A percentile compares a stretch with the other conserved stretches of the same genome.
phyloP scores from a whole-genome alignment of 1,139 yeast genomes.

The Scheffersomyces stambukii region DNA sequence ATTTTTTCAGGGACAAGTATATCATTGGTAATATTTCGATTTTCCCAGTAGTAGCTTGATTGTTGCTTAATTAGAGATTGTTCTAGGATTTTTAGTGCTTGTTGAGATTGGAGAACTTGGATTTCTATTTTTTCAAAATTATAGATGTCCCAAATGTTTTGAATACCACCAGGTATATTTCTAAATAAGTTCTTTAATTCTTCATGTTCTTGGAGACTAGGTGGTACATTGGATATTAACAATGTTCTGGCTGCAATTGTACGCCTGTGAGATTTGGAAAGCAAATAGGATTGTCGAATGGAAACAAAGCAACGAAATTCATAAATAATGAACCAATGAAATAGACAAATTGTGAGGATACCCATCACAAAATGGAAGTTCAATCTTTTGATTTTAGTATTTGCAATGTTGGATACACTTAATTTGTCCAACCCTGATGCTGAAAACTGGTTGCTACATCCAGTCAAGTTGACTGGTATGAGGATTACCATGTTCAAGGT shows the following conservation, averaged over 20 bases:
- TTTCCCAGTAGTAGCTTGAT: neutral
- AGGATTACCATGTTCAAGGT: slow-evolving; percentile 49
- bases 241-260: slow-evolving; percentile 35
- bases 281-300: slow-evolving; percentile 37
- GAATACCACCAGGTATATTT: slow-evolving; percentile 43
- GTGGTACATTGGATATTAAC: slow-evolving; percentile 49
- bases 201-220: slow-evolving; percentile 22
- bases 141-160: slow-evolving; percentile 48
- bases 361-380: slow-evolving; percentile 55
- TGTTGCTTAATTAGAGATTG: slow-evolving; percentile 12
- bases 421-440: slow-evolving; percentile 53
- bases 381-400: slow-evolving; percentile 38
- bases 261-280: slow-evolving; percentile 20
- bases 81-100: slow-evolving; percentile 40
- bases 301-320: slow-evolving; percentile 49
- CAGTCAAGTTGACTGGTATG: slow-evolving; percentile 53
- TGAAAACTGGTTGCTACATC: slow-evolving; percentile 25
- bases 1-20: slow-evolving; percentile 5
- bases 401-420: slow-evolving; percentile 59
- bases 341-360: slow-evolving; percentile 45
- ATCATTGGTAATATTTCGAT: neutral
- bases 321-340: slow-evolving; percentile 47
- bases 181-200: slow-evolving; percentile 23
- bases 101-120: slow-evolving; percentile 26
- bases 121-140: slow-evolving; percentile 33